phyloP scores from a whole-genome alignment of 225 moss, liverwort and hornwort species.

The Straminergon stramineum region DNA sequence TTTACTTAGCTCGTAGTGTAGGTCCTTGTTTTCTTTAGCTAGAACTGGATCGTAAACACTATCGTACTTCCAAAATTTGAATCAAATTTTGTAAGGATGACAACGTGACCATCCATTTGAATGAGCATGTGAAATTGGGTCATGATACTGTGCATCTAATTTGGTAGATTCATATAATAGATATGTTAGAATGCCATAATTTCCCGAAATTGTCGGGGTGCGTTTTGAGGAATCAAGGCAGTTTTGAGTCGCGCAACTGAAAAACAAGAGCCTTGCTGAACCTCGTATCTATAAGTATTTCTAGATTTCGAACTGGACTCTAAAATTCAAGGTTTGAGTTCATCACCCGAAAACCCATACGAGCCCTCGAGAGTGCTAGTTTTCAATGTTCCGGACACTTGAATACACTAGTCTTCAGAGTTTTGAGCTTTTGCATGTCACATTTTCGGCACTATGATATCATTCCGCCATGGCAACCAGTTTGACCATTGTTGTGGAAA shows the following conservation, averaged over 20 bases:
- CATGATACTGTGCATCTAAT: background rate
- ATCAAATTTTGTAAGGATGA: background rate
- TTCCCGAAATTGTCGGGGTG: background rate
- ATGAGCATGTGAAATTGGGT: background rate
- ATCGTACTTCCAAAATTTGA: too few relatives aligned
- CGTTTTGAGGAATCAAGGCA: background rate
- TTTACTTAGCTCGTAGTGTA: too few relatives aligned
- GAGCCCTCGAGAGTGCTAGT: background rate
- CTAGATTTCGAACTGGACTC: too few relatives aligned
- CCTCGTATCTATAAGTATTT: background rate
- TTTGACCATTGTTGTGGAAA: background rate
- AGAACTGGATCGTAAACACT: background rate
- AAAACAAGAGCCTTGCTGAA: background rate
- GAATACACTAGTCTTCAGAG: background rate
- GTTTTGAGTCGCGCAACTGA: background rate
- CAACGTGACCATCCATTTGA: background rate
- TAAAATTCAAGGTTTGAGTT: background rate
- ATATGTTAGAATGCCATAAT: background rate
- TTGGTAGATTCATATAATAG: background rate
- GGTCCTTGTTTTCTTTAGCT: too few relatives aligned
- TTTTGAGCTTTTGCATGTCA: background rate
- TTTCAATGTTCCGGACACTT: background rate
- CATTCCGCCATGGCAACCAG: background rate
- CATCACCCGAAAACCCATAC: background rate
- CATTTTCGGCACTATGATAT: background rate